These are phyloP conservation scores for Plasmodium sp. DNA, from an alignment of 169 alveolate species.

Conservation along the genomic window DNA sequence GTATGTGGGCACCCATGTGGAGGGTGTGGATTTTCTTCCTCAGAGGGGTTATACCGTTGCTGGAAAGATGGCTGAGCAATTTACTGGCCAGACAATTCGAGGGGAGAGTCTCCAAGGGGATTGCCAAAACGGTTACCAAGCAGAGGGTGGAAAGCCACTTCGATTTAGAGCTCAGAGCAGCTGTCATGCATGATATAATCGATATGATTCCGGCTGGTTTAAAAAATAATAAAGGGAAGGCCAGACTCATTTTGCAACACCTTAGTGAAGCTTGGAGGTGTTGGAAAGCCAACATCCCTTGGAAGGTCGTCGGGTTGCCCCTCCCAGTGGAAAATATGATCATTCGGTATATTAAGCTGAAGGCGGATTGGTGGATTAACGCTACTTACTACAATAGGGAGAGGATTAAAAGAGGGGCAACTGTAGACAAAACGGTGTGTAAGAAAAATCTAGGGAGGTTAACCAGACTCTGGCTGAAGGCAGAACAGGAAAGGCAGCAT, in stretches of 20 bases:
- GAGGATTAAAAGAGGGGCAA: conserved; percentile 99
- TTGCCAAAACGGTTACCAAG: conserved; percentile 99
- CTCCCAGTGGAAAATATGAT: conserved; percentile 99
- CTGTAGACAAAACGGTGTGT: conserved; percentile 99
- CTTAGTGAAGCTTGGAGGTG: conserved; percentile 99
- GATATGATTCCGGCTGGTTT: conserved; percentile 99
- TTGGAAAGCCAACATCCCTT: conserved; percentile 99
- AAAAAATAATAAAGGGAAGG: conserved; percentile 94
- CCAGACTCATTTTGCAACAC: conserved; percentile 98
- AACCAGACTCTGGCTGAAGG: conserved; percentile 99
- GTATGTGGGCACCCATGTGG: conserved; percentile 99
- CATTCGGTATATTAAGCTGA: conserved; percentile 97
- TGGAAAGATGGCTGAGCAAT: conserved; percentile 99
- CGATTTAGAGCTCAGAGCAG: conserved; percentile 99
- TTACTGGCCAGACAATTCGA: conserved; percentile 98
- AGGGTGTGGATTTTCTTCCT: conserved; percentile 99
- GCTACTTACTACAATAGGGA: conserved; percentile 99
- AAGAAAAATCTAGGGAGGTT: conserved; percentile 99
- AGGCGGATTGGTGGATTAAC: conserved; percentile 99
- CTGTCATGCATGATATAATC: conserved; percentile 99
- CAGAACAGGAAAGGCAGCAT: conserved; percentile 99
- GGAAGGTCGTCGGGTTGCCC: conserved; percentile 99
- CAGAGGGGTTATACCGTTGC: conserved; percentile 98
- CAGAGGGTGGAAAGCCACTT: conserved; percentile 99
- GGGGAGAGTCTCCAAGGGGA: conserved; percentile 98